These are phyloP conservation scores for Solanum gracilifrons DNA, from an alignment of 257 asterid genomes.

Conservation along the genomic window DNA sequence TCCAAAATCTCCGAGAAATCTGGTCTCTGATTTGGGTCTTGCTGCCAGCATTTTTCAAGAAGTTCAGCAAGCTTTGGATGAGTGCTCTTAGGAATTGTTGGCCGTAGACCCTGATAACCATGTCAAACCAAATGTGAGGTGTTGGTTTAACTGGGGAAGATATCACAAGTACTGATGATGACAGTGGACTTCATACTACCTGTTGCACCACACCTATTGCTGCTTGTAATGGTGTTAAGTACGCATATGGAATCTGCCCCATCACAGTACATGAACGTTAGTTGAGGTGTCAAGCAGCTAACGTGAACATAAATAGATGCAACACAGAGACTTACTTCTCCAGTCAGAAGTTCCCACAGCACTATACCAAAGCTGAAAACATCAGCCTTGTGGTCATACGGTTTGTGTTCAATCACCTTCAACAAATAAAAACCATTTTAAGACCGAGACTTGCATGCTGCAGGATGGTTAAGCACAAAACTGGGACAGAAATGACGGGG, in stretches of 20 bases:
- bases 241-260: constrained; percentile 35
- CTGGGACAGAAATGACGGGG: background rate
- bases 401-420: constrained; percentile 45
- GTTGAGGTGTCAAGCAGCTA: background rate
- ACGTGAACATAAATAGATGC: background rate
- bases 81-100: constrained; percentile 32
- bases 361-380: constrained; percentile 38
- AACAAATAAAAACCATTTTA: background rate
- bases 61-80: constrained; percentile 39
- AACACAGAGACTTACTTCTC: constrained; percentile 22
- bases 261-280: background rate
- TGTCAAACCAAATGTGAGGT: background rate
- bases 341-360: constrained; percentile 41
- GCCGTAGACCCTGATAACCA: constrained; percentile 31
- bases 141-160: background rate
- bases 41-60: constrained; percentile 44
- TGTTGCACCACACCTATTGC: constrained; percentile 41
- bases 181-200: constrained; percentile 7
- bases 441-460: background rate
- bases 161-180: background rate
- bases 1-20: constrained; percentile 35
- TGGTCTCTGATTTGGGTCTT: constrained; percentile 40
- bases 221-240: constrained; percentile 41
- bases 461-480: background rate
- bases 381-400: constrained; percentile 38